These are phyloP conservation scores for Saturnispora halmiae DNA, from an alignment of 805 yeast genomes.

Conservation along the genomic window DNA sequence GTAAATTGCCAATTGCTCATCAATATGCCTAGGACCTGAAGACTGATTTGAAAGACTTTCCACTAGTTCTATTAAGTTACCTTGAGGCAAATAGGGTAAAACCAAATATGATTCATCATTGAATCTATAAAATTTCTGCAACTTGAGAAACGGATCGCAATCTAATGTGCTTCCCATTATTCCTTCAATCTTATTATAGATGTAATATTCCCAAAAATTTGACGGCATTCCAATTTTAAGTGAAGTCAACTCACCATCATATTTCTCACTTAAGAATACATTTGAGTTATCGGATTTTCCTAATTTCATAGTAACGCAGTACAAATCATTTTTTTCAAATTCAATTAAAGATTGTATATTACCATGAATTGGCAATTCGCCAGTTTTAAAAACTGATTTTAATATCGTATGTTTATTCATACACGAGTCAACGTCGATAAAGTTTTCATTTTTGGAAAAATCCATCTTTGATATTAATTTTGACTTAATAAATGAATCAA, in stretches of 20 bases:
- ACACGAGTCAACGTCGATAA: conserved; percentile 9
- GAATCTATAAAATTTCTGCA: conserved; percentile 45
- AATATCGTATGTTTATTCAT: conserved; percentile 15
- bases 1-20: conserved; percentile 56
- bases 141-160: conserved; percentile 29
- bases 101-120: conserved; percentile 62
- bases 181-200: conserved; percentile 52
- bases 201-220: conserved; percentile 74
- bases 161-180: conserved; percentile 32
- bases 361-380: conserved; percentile 23
- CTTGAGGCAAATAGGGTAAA: conserved; percentile 56
- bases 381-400: conserved; percentile 16
- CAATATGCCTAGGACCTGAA: conserved; percentile 29
- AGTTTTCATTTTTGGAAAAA: conserved; percentile 25
- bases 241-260: conserved; percentile 50
- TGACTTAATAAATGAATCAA: conserved; percentile 33
- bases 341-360: conserved; percentile 35
- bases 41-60: conserved; percentile 32
- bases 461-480: not conserved
- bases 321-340: conserved; percentile 32
- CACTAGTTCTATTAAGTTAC: conserved; percentile 63
- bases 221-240: conserved; percentile 66
- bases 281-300: conserved; percentile 80
- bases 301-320: conserved; percentile 43
- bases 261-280: conserved; percentile 61